Percentiles rank a stretch among this genome's conserved stretches.
These are phyloP conservation scores for Cylindrotheca fusiformis DNA, from an alignment of 108 stramenopile species.

Conservation along the genomic window DNA sequence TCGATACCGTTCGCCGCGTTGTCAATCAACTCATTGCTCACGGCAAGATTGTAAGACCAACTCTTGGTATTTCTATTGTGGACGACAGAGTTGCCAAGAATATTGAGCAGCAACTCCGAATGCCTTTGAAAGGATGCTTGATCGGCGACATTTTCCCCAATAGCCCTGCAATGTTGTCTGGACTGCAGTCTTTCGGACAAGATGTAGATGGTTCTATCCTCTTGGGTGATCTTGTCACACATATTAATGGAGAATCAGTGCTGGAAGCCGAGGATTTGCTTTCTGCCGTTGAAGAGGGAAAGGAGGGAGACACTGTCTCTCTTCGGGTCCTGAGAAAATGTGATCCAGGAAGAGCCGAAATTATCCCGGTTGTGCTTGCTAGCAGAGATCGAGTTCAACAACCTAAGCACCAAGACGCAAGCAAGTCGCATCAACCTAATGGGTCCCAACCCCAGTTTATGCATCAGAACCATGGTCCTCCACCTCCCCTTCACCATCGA, in stretches of 20 bases:
- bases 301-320: conserved; percentile 72
- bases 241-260: conserved; percentile 55
- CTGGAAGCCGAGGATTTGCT: conserved; percentile 62
- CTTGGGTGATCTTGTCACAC: conserved; percentile 63
- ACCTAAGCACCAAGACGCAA: not conserved
- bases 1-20: conserved; percentile 73
- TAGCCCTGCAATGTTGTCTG: conserved; percentile 49
- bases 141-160: conserved; percentile 49
- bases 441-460: not conserved
- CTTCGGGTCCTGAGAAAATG: conserved; percentile 45
- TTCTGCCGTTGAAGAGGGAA: conserved; percentile 62
- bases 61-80: conserved; percentile 75
- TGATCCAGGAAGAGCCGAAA: conserved; percentile 15
- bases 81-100: conserved; percentile 50
- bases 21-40: conserved; percentile 77
- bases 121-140: conserved; percentile 55
- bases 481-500: no score
- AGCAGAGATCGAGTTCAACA: conserved; percentile 7
- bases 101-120: conserved; percentile 49
- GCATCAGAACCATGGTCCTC: not conserved
- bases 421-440: no score
- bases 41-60: conserved; percentile 75
- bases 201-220: conserved; percentile 43
- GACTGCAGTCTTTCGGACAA: conserved; percentile 37
- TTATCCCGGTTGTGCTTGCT: conserved; percentile 9